Evolutionary conservation across 2,329 filamentous ascomycete species (phyloP), one percentile per base, ranked within the genome.

Genomic region (Neofusicoccum laricinum): DNA sequence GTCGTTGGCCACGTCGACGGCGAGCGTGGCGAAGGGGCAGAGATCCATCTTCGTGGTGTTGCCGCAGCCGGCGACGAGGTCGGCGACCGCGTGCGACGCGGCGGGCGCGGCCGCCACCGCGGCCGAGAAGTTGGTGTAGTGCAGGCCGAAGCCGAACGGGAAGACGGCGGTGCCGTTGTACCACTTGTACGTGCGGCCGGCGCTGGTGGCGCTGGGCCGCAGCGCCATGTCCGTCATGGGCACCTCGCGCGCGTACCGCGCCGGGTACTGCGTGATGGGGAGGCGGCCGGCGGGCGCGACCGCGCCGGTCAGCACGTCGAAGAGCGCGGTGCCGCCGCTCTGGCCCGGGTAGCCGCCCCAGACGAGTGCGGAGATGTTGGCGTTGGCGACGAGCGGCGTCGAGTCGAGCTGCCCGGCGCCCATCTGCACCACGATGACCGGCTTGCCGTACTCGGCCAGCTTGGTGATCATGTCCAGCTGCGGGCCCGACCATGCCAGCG

Each of bases 261-360:
- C 76, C 0, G 84, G 85, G 67, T 88, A 88, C 70, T 85, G 80
- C 1, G 85, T 87, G 1, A 83, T 73, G 0, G 85, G 82, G 3
- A 87, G 71, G 43, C 85, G 76, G 1, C 83, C 86, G 7, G 84
- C 85, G 2, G 84, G 84, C 0, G 82, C 76, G 2, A 71, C 73
- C 2, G 74, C 75, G 2, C 86, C 86, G 8, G 78, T 82, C 36
- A 88, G 69, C 62, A 87, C 76, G 64, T 86, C 79, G 55, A 86
- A 73, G 11, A 88, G 70, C 0, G 85, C 86, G 8, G 75, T 73
- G 2, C 86, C 86, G 12, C 86, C 86, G 43, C 82, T 81, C 71
- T 88, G 85, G 1, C 86, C 85, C 0, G 86, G 86, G 64, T 86
- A 88, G 0, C 85, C 84, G 0, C 77, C 83, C 86, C 86, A 88